Conservation (phyloP, 768 basidiomycete species). For the Ramaria sp. region DNA sequence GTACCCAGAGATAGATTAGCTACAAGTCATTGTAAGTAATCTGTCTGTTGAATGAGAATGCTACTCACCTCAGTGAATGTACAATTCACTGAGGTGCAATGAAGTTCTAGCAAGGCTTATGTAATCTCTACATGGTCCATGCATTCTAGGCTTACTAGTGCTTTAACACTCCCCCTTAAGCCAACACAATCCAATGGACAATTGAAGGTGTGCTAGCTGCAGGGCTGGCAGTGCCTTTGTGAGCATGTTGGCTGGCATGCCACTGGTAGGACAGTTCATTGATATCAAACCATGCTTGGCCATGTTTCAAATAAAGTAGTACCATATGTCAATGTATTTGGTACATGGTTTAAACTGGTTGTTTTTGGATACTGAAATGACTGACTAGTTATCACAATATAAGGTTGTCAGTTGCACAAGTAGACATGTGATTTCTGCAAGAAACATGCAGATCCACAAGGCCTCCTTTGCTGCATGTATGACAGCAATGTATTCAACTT, state of each 20-base stretch:
- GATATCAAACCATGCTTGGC: neutral
- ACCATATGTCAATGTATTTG: slow-evolving; percentile 28
- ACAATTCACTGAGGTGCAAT: no score
- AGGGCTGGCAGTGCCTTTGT: neutral
- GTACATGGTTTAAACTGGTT: slow-evolving; percentile 22
- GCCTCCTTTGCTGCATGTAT: slow-evolving; percentile 18
- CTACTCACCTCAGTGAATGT: no score
- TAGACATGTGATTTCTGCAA: slow-evolving; percentile 10
- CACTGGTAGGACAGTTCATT: neutral
- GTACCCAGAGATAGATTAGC: no score
- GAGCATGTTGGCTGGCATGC: neutral
- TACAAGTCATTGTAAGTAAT: no score
- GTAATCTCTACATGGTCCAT: neutral
- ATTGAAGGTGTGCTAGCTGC: neutral
- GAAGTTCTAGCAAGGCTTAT: no score
- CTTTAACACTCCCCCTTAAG: neutral
- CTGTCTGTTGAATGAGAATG: no score
- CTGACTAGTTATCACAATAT: slow-evolving; percentile 19
- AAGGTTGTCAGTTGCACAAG: slow-evolving; percentile 2
- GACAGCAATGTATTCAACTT: slow-evolving; percentile 36
- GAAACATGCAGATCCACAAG: slow-evolving; percentile 18
- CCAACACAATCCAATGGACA: neutral
- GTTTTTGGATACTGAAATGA: slow-evolving; percentile 21
- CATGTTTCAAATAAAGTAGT: slow-evolving; percentile 22
- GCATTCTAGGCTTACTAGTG: neutral